Conservation (phyloP, 495 filamentous ascomycete species). For the Penicillium salamii region DNA sequence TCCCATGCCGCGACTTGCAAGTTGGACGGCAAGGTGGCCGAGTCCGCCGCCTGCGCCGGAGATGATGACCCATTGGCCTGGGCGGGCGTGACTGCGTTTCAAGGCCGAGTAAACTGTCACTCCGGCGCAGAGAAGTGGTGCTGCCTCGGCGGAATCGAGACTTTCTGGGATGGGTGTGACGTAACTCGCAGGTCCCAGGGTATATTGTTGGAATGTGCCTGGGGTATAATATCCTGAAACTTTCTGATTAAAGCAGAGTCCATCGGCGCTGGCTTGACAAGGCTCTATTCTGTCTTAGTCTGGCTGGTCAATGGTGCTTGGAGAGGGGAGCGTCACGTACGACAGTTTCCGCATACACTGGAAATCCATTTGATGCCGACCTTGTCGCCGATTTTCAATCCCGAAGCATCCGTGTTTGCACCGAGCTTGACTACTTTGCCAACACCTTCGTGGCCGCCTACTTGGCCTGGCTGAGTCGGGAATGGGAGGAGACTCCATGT, state of each 20-base stretch:
- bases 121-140: constrained; percentile 63
- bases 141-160: constrained; percentile 55
- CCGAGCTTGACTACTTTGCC: constrained; percentile 61
- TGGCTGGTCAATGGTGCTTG: neutral
- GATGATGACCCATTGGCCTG: constrained; percentile 65
- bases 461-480: constrained; percentile 62
- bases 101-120: constrained; percentile 58
- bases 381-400: constrained; percentile 62
- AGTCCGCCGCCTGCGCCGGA: constrained; percentile 67
- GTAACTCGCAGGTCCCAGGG: constrained; percentile 60
- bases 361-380: constrained; percentile 60
- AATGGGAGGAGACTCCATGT: constrained; percentile 54
- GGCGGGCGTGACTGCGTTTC: constrained; percentile 54
- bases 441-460: constrained; percentile 64
- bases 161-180: constrained; percentile 68
- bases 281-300: constrained; percentile 28
- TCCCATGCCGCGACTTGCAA: constrained; percentile 61
- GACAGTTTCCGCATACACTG: constrained; percentile 49
- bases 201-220: constrained; percentile 73
- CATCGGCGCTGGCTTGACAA: constrained; percentile 59
- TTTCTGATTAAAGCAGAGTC: constrained; percentile 55
- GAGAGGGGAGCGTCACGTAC: constrained; percentile 20
- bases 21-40: constrained; percentile 64
- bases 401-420: constrained; percentile 43
- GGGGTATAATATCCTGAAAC: constrained; percentile 56